Base-by-base conservation (phyloP, 1,284 basidiomycete species). In the Athelia sp. region DNA sequence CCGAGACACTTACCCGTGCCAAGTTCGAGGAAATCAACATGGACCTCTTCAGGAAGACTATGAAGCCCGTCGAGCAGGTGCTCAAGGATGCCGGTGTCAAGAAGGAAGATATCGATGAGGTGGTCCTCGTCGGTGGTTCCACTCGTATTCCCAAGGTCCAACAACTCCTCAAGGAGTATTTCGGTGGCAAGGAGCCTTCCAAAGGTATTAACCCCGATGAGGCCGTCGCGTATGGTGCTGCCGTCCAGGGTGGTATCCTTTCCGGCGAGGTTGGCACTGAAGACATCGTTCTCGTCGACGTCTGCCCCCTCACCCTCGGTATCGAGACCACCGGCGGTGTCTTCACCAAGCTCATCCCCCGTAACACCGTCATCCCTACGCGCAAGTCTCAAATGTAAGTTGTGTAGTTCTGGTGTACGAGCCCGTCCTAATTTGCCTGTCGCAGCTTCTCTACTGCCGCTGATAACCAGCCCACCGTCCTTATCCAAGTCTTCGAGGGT, bases 1-100 rank as follows among this genome's bases (percentile, higher is more conserved):
- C 93, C 34, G 95, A 98, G 79, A 93, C 93, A 14, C 82, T 98
- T 40, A 98, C 96, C 53, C 86, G 95, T 53, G 94, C 96, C 75
- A 98, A 98, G 75, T 98, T 99, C 66, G 96, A 98, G 73, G 95
- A 98, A 72, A 79, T 98, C 61, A 98, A 98, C 84, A 90, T 97
- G 76, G 95, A 99, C 64, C 84, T 98, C 47, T 98, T 99, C 90
- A 83, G 93, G 63, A 95, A 95, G 83, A 98, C 96, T 42, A 93
- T 98, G 91, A 96, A 95, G 81, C 96, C 96, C 58, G 96, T 98
- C 58, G 94, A 98, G 73, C 94, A 98, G 73, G 96, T 98, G 31
- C 79, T 98, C 63, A 98, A 98, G 84, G 96, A 99, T 65, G 89
- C 96, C 56, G 88, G 88, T 62, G 87, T 98, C 66, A 96, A 95